A percentile compares a stretch with the other conserved stretches of the same genome.
These are phyloP conservation scores for Trypanosoma congolense DNA, from an alignment of 208 protist genomes.

Conservation along the genomic window DNA sequence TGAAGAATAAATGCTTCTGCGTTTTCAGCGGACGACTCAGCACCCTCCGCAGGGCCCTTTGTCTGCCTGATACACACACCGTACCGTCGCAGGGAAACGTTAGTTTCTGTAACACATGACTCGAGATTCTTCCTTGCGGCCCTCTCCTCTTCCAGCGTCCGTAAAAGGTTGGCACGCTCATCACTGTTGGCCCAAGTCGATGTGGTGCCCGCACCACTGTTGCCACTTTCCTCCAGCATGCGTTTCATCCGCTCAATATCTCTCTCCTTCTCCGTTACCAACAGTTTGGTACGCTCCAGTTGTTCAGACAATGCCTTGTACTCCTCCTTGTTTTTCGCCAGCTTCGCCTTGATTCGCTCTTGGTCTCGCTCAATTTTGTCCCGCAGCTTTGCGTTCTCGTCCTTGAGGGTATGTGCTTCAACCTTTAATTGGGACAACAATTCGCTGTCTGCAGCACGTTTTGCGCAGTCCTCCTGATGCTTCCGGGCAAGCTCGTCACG, in stretches of 20 bases:
- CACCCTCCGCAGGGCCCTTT: conserved; percentile 22
- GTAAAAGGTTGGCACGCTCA: conserved; percentile 28
- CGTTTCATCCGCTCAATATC: conserved; percentile 74
- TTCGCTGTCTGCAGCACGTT: conserved; percentile 59
- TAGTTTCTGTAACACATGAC: conserved; percentile 67
- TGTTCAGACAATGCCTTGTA: conserved; percentile 69
- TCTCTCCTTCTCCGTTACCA: conserved; percentile 62
- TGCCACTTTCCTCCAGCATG: conserved; percentile 66
- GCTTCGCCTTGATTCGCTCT: conserved; percentile 87
- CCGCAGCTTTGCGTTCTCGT: conserved; percentile 83
- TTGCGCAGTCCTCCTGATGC: conserved; percentile 63
- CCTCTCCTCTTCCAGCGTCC: conserved; percentile 56
- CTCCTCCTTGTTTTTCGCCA: conserved; percentile 78
- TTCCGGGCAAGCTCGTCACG: conserved; percentile 65
- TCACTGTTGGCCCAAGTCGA: conserved; percentile 20
- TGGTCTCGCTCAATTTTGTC: conserved; percentile 89
- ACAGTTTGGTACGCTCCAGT: conserved; percentile 44
- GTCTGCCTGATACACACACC: conserved; percentile 71
- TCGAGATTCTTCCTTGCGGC: conserved; percentile 49
- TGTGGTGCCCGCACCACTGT: conserved; percentile 4
- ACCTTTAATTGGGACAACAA: conserved; percentile 75
- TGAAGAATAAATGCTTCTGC: conserved; percentile 67
- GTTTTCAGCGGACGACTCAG: conserved; percentile 3
- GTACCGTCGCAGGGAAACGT: conserved; percentile 76
- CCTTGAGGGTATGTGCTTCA: conserved; percentile 60